Conservation (phyloP, 129 eudicot species). For the Pulicaria dysenterica region DNA sequence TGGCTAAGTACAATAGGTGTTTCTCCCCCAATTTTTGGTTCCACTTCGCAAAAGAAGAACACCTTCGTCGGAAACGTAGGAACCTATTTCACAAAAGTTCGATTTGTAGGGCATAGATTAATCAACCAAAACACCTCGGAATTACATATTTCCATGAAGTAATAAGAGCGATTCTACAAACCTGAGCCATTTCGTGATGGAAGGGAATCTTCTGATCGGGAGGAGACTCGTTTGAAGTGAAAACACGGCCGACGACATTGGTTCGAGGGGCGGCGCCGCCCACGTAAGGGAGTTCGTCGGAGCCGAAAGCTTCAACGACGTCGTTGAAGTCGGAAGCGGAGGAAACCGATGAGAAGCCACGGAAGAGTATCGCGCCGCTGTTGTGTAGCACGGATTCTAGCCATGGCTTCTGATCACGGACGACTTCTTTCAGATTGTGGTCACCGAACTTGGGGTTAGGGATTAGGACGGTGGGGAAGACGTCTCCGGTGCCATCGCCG, state of each 20-base stretch:
- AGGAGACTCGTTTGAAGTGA: constrained; percentile 92
- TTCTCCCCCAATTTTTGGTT: constrained; percentile 88
- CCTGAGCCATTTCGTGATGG: constrained; percentile 99
- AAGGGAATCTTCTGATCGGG: constrained; percentile 96
- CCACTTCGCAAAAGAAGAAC: constrained; percentile 96
- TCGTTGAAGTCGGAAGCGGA: constrained; percentile 82
- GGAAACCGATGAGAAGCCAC: constrained; percentile 53
- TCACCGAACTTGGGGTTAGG: constrained; percentile 34
- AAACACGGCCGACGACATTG: constrained; percentile 87
- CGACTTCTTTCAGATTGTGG: constrained; percentile 30
- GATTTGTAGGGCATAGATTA: background rate
- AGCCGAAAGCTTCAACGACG: constrained; percentile 91
- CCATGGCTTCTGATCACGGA: constrained; percentile 62
- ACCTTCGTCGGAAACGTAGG: constrained; percentile 84
- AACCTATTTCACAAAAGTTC: constrained; percentile 45
- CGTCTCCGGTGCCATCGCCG: constrained; percentile 22
- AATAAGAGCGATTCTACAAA: constrained; percentile 5
- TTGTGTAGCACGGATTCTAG: constrained; percentile 50
- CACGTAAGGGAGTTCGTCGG: constrained; percentile 79
- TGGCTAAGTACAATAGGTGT: constrained; percentile 96
- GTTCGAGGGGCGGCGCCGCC: constrained; percentile 97
- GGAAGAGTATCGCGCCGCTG: constrained; percentile 72
- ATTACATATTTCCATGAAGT: no score
- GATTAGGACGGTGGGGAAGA: constrained; percentile 61
- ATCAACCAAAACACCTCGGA: no score